Percentiles rank a stretch among this genome's conserved stretches.
Evolutionary conservation across 257 asterid genomes (phyloP).

Genomic region (Solanum verrucosum): DNA sequence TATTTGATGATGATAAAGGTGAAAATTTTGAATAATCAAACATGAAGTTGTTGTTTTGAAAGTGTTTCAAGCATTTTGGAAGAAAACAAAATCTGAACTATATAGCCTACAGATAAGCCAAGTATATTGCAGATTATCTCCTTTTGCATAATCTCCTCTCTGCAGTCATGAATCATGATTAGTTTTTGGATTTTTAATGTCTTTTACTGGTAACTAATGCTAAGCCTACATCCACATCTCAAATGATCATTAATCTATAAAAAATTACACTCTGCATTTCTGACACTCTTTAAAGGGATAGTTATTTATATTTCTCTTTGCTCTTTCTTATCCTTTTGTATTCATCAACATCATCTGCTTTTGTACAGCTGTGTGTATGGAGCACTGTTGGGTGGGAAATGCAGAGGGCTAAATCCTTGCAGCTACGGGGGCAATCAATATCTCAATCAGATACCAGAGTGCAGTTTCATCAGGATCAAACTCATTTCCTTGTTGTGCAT

Average conservation of each 20-base stretch:
- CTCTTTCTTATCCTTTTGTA: neutral
- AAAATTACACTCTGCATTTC: neutral
- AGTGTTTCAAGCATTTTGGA: neutral
- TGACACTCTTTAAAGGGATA: neutral
- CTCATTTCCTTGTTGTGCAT: constrained; percentile 46
- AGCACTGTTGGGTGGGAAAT: constrained; percentile 51
- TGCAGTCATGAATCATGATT: neutral
- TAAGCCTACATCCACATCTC: neutral
- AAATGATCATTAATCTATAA: neutral
- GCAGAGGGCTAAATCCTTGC: constrained; percentile 31
- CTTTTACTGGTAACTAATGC: neutral
- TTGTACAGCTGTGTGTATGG: constrained; percentile 49
- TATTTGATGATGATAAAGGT: neutral
- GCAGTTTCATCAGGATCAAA: constrained; percentile 61
- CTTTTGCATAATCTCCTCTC: neutral
- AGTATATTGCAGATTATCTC: neutral
- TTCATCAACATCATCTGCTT: neutral
- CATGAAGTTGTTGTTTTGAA: neutral
- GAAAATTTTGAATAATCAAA: neutral
- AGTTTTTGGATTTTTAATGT: neutral
- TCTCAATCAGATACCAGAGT: constrained; percentile 48
- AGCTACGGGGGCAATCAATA: constrained; percentile 35
- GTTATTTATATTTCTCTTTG: neutral
- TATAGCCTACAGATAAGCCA: neutral
- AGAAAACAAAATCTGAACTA: neutral